These are phyloP conservation scores for Talaromyces rugulosus DNA, from an alignment of 2,329 filamentous ascomycete species.

Conservation along the genomic window DNA sequence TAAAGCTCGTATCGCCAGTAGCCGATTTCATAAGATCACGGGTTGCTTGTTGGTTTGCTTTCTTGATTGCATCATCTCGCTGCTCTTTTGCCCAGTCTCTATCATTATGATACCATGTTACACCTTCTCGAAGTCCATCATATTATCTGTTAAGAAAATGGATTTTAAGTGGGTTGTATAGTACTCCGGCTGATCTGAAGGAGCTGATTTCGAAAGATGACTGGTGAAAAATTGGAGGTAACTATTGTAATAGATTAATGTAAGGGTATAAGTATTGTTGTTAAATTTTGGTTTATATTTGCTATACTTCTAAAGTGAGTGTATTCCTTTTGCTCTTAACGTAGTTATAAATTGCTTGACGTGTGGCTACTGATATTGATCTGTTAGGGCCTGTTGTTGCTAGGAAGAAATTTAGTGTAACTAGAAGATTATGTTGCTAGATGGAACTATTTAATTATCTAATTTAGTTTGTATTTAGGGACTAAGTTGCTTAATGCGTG, in stretches of 20 bases:
- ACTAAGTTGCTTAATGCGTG: slow-evolving; percentile 20
- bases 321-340: not conserved
- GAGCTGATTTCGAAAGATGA: not conserved
- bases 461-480: slow-evolving; percentile 20
- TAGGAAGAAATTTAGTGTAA: not conserved
- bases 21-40: not conserved
- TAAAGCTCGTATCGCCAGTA: not conserved
- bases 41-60: not conserved
- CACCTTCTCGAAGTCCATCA: not conserved
- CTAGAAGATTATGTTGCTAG: slow-evolving; percentile 18
- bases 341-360: not conserved
- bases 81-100: slow-evolving; percentile 3
- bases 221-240: slow-evolving; percentile 6
- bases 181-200: not conserved
- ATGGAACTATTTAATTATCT: not conserved
- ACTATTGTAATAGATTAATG: slow-evolving; percentile 35
- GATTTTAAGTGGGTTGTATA: not conserved
- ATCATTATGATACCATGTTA: not conserved
- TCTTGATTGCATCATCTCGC: too few species aligned
- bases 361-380: not conserved
- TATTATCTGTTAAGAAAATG: not conserved
- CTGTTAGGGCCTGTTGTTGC: not conserved
- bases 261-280: slow-evolving; percentile 37
- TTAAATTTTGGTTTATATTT: slow-evolving; percentile 26
- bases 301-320: too few species aligned